Base-by-base conservation (phyloP, 225 moss, liverwort and hornwort genomes). In the Takakia lepidozioides region DNA sequence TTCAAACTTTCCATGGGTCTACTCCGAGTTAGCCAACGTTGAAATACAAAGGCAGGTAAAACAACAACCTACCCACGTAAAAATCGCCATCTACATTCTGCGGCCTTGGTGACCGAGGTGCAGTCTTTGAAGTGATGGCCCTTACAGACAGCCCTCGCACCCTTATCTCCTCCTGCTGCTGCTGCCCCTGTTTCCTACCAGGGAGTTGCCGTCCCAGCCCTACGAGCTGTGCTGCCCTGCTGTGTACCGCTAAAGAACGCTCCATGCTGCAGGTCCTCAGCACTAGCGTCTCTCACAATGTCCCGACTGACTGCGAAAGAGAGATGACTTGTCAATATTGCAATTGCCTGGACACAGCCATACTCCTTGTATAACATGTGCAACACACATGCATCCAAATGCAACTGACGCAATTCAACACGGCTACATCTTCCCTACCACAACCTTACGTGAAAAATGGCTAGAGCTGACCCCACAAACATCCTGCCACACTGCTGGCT, bases 21-120 rank as follows among this genome's bases (percentile, higher is more conserved):
- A 5, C 40, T 11, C 10, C 14, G 18, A 19, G 43, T 10, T 3
- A 18, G 43, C 19, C 43, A 20, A 16, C 43, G 21, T n/a, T 18
- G 34, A 35, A 17, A 45, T 22, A 45, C 19, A 24, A 8, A 19
- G 20, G 16, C 2, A 16, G 2, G 4, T 37, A n/a, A 9, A 10
- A 25, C 10, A 36, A 2, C 30, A 17, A 49, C 54, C 34, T 60
- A 76, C 76, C 79, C 26, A 67, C 79, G 36, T 53, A 80, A 23
- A 80, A 70, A 2, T 80, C 79, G 10, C 74, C 79, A 2, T 55
- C 69, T 8, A 67, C 66, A 34, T 80, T 57, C 22, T 74, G 51
- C 56, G 46, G 36, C 55, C 59, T 29, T 63, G 69, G 43, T 52
- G 68, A 60, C 34, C 73, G 54, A 16, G 14, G 5, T 5, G 16